Evolutionary conservation across 75 land plant species (phyloP), one percentile per base, ranked within the genome.

Genomic region (Adiantum capillusveneris): DNA sequence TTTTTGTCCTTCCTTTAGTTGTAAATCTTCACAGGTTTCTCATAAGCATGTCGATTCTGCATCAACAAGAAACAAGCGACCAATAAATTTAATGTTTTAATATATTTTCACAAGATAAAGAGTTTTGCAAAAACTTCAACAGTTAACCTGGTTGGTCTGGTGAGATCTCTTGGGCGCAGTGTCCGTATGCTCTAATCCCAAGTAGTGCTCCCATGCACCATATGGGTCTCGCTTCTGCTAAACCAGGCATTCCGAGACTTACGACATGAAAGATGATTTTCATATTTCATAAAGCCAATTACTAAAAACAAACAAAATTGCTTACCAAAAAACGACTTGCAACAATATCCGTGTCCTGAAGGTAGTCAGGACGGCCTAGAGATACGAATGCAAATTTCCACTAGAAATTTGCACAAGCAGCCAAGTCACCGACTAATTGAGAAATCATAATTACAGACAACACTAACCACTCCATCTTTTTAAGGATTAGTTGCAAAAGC

Each of bases 11-110:
- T 17, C 21, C 53, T 16, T 73, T 79, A 88, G 29, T 88, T 88
- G 72, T 88, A 88, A 30, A 88, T 88, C 64, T 80, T 88, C 41
- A 88, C 94, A 25, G 94, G 89, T 67, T 88, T 88, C 75, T 88
- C 94, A 78, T 59, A 88, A 6, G 74, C 66, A 60, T 79, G 89
- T 1, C 94, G 94, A 25, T 72, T 80, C 94, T 88, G 85, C 71
- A 53, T 5, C 17, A 41, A 41, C 9, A 9, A 41, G 14, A 9
- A 9, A 9, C 14, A 9, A 41, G 9, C 14, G 14, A 14, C 14
- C 43, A 41, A 14, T 14, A 41, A 41, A 14, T 14, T 14, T 9
- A 9, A n/a, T 46, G 50, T 3, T 6, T 6, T n/a, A n/a, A 46
- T 18, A 46, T 14, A 46, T 46, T 21, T 2, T 46, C 24, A 31